Evolutionary conservation across 139 green algal species (phyloP).

Genomic region (Choricystis sp.): DNA sequence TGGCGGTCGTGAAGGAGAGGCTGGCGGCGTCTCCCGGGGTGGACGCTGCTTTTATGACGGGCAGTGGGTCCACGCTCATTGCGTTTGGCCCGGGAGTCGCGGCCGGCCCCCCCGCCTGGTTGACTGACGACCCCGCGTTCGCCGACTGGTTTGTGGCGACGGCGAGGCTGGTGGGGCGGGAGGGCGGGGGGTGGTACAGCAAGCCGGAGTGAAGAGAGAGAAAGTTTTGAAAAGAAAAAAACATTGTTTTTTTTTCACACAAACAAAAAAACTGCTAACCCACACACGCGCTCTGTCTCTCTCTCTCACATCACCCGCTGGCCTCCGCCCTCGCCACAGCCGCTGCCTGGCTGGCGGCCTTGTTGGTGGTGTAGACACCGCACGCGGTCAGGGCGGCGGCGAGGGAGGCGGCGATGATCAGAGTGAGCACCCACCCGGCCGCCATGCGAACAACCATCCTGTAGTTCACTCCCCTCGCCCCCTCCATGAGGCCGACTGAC

Average conservation of each 20-base stretch:
- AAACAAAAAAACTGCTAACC: not conserved
- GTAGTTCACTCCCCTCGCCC: conserved; percentile 28
- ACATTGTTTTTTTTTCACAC: not conserved
- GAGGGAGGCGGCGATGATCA: conserved; percentile 8
- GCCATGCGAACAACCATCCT: conserved; percentile 18
- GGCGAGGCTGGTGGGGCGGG: conserved; percentile 48
- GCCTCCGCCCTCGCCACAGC: too few species aligned
- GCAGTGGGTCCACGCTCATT: conserved; percentile 83
- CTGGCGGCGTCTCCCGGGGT: conserved; percentile 35
- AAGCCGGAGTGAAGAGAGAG: conserved; percentile 9
- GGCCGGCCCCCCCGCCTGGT: conserved; percentile 39
- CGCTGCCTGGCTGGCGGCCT: not conserved
- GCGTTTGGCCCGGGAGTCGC: conserved; percentile 54
- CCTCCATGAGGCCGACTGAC: conserved; percentile 37
- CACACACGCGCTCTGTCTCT: not conserved
- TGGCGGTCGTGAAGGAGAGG: conserved; percentile 61
- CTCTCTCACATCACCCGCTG: too few species aligned
- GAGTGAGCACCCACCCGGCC: conserved; percentile 1
- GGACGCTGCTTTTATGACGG: conserved; percentile 90
- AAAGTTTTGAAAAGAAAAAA: conserved; percentile 5
- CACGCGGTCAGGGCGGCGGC: conserved; percentile 18
- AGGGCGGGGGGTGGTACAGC: conserved; percentile 49
- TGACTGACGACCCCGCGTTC: conserved; percentile 19
- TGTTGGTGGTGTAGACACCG: conserved; percentile 12
- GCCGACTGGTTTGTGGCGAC: conserved; percentile 59